Base-by-base conservation (phyloP, 495 filamentous ascomycete genomes). In the Lasiosphaeria ovina region DNA sequence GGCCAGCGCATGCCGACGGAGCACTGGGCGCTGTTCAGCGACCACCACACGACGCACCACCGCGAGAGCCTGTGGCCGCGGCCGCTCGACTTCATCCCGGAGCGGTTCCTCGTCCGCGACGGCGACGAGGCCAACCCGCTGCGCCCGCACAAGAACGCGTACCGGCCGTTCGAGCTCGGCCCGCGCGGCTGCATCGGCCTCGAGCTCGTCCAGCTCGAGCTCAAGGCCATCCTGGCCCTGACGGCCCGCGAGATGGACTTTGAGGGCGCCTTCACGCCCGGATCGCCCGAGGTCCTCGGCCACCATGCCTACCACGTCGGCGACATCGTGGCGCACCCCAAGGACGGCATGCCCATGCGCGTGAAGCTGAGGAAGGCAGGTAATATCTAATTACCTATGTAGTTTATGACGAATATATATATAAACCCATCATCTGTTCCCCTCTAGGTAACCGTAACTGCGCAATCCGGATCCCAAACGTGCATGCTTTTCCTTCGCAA, bases 181-280 rank as follows among this genome's bases (percentile, higher is more conserved):
- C 79, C 77, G 2, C 67, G 79, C 35, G 74, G 72, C 51, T 83
- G 82, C 49, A 79, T 83, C 34, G 81, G 79, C 0, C 79, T 83
- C 63, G 78, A 79, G 52, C 61, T 83, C 24, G 80, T 72, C 4
- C 67, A 71, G 54, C 32, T 77, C 1, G 79, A 85, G 56, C 51
- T 79, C 3, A 72, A 72, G 51, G 59, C 78, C 12, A 73, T 73
- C 9, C 50, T 78, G 35, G 74, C 68, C 1, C 55, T 78, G 59
- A 72, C 71, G 17, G 60, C 76, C 9, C 68, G 83, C 24, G 66
- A 67, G 6, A 81, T 85, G 63, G 74, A 81, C 40, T 68, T 84
- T 42, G 68, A 70, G 54, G 7, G 38, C 38, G 38, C 38, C 24
- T 24, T 24, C 24, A 2, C 24, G 24, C 24, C 24, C 24, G 24